Percentiles rank a stretch among this genome's conserved stretches.
phyloP scores from a whole-genome alignment of 2,329 filamentous ascomycete species.

The Beauveria pseudobassiana region DNA sequence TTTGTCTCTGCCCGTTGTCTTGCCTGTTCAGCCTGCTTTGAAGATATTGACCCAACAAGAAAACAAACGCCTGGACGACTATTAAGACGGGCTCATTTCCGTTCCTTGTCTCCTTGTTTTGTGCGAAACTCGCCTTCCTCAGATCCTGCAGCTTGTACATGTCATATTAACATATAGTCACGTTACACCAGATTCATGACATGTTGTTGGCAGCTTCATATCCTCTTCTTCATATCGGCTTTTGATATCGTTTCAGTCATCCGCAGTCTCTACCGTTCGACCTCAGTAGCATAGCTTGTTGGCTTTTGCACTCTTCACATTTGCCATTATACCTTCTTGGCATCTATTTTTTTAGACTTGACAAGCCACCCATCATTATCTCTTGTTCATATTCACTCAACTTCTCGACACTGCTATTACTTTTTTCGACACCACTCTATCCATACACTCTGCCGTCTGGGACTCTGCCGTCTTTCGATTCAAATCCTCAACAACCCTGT shows the following conservation, averaged over 20 bases:
- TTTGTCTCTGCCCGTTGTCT: neutral
- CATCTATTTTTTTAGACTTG: neutral
- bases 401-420: neutral
- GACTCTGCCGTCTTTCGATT: neutral
- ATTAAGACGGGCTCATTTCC: conserved; percentile 4
- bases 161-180: neutral
- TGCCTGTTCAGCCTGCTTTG: neutral
- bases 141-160: neutral
- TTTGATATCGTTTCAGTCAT: neutral
- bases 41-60: conserved; percentile 4
- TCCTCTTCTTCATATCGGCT: neutral
- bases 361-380: neutral
- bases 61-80: neutral
- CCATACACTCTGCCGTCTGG: neutral
- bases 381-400: neutral
- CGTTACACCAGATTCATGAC: conserved; percentile 3
- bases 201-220: neutral
- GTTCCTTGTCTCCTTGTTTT: neutral
- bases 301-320: neutral
- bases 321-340: neutral
- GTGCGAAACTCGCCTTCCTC: neutral
- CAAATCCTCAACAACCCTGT: neutral
- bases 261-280: conserved; percentile 6
- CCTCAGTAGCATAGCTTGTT: neutral
- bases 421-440: neutral